Evolutionary conservation across 805 yeast genomes (phyloP).

Genomic region (Candida vartiovaarae): DNA sequence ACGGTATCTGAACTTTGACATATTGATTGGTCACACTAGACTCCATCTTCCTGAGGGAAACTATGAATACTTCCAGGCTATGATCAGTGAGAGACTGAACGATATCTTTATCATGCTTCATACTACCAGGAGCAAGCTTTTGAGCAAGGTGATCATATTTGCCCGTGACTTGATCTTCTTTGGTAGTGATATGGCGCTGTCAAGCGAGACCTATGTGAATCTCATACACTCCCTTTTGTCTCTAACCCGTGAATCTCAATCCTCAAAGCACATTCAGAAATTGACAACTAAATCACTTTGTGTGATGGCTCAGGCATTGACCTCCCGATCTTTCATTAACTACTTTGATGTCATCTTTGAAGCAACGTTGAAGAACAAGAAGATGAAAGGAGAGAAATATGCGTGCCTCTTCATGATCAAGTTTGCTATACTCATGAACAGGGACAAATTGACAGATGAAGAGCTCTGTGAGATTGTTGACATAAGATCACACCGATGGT

Average conservation of each 20-base stretch:
- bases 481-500: slow-evolving; percentile 7
- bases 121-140: slow-evolving; percentile 14
- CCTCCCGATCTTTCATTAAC: slow-evolving; percentile 11
- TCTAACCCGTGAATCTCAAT: slow-evolving; percentile 16
- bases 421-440: slow-evolving; percentile 14
- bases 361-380: slow-evolving; percentile 9
- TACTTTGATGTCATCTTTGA: slow-evolving; percentile 16
- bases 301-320: slow-evolving; percentile 19
- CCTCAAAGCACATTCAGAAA: slow-evolving; percentile 8
- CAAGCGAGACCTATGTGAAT: slow-evolving; percentile 10
- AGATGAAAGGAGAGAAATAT: slow-evolving; percentile 18
- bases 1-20: slow-evolving; percentile 12
- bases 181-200: slow-evolving; percentile 11
- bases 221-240: slow-evolving; percentile 18
- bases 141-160: slow-evolving; percentile 15
- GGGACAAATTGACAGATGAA: slow-evolving; percentile 3
- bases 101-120: slow-evolving; percentile 12
- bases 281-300: slow-evolving; percentile 19
- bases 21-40: slow-evolving; percentile 18
- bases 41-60: slow-evolving; percentile 9
- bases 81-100: slow-evolving; percentile 9
- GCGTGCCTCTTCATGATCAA: slow-evolving; percentile 20
- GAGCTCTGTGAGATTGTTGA: slow-evolving; percentile 2
- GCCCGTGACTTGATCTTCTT: slow-evolving; percentile 19
- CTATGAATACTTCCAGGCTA: slow-evolving; percentile 10